Base-by-base conservation (phyloP, 1,139 yeast species). In the Scheffersomyces titani region DNA sequence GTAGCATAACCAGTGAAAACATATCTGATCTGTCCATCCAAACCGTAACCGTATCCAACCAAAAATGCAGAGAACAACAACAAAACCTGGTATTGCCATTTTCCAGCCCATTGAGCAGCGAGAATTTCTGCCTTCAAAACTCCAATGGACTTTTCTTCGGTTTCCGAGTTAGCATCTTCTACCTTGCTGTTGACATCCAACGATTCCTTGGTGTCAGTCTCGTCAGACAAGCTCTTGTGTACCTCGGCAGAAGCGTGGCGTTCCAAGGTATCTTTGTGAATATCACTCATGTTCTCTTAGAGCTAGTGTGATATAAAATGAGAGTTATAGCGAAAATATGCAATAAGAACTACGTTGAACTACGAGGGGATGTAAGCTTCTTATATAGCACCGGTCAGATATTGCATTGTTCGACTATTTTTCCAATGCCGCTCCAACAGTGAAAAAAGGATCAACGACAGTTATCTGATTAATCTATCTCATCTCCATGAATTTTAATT, bases 81-180 rank as follows among this genome's bases (percentile, higher is more conserved):
- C 5, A 65, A 54, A 1, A 54, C 51, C 48, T 62, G 67, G 52
- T 65, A 63, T 55, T 60, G 61, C 63, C 67, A 63, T 21, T 54
- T 54, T 18, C 61, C 59, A 20, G 64, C 59, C 69, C 70, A 70
- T 59, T 72, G 76, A 18, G 65, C 63, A 36, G 75, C 71, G 55
- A 76, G 65, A 36, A 76, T 62, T 60, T 76, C 78, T 18, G 77
- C 74, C 58, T 70, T 74, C 51, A 66, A 57, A 40, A 76, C 77
- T 53, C 80, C 80, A 54, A 69, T 58, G 2, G 69, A 65, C 54
- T 54, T 57, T 49, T 57, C 61, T 19, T 54, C 61, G 40, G 13
- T 9, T 18, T 51, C 53, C 13, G n/a, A 19, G 50, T 24, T 13
- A 22, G 13, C 49, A 5, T 46, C 49, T 13, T 20, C 16, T n/a